phyloP scores from a whole-genome alignment of 2,329 filamentous ascomycete species.

The Aspergillus neoniger region DNA sequence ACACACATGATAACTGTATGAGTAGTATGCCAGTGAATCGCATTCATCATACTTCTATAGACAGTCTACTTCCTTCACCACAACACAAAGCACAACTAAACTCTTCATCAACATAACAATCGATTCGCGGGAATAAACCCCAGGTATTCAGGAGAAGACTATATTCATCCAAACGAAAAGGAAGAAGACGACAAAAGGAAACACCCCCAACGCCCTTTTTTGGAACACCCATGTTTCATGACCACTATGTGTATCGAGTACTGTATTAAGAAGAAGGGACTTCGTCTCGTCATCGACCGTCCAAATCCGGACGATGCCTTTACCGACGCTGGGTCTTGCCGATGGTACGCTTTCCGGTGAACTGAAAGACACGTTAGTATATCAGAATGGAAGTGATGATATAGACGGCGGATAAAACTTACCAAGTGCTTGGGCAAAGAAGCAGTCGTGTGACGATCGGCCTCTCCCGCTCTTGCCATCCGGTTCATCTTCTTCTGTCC shows the following conservation, averaged over 20 bases:
- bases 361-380: slow-evolving; percentile 54
- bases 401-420: slow-evolving; percentile 45
- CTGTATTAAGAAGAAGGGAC: slow-evolving; percentile 28
- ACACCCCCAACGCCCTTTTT: slow-evolving; percentile 21
- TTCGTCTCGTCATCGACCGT: slow-evolving; percentile 29
- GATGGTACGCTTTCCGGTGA: slow-evolving; percentile 88
- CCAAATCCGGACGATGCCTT: slow-evolving; percentile 15
- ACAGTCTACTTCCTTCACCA: background rate
- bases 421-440: slow-evolving; percentile 89
- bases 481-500: slow-evolving; percentile 98
- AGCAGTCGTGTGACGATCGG: slow-evolving; percentile 83
- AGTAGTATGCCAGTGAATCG: background rate
- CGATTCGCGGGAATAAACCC: background rate
- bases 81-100: background rate
- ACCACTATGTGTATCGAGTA: slow-evolving; percentile 22
- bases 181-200: slow-evolving; percentile 26
- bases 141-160: background rate
- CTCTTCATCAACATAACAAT: background rate
- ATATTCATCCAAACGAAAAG: slow-evolving; percentile 27
- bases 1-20: background rate
- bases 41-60: background rate
- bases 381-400: background rate
- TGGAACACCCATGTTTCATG: slow-evolving; percentile 19
- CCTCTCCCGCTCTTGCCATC: slow-evolving; percentile 95
- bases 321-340: slow-evolving; percentile 70